A percentile compares a stretch with the other conserved stretches of the same genome.
phyloP scores from a whole-genome alignment of 139 green algal species.

The Chlorokybus atmophyticus region DNA sequence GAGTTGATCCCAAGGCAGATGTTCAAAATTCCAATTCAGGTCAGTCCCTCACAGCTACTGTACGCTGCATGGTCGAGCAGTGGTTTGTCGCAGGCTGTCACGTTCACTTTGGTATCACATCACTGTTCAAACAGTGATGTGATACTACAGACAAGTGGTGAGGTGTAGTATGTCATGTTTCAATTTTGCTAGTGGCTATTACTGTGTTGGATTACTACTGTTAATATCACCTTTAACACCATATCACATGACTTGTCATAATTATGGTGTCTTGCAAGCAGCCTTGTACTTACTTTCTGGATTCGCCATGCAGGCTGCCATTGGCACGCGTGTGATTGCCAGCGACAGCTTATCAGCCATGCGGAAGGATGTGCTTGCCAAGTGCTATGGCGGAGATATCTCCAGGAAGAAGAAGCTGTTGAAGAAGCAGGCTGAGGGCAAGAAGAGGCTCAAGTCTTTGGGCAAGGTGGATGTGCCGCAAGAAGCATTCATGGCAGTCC shows the following conservation, averaged over 20 bases:
- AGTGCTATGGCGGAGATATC: slow-evolving; percentile 89
- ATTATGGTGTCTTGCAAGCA: too few species aligned
- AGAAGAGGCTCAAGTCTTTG: slow-evolving; percentile 80
- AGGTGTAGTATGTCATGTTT: too few species aligned
- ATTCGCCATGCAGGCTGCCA: slow-evolving; percentile 60
- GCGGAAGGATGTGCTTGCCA: slow-evolving; percentile 96
- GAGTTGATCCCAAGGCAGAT: slow-evolving; percentile 87
- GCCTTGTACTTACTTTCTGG: too few species aligned
- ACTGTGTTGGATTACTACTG: too few species aligned
- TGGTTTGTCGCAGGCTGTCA: background rate
- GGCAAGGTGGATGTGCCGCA: slow-evolving; percentile 47
- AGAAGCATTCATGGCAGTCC: slow-evolving; percentile 93
- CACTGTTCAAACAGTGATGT: too few species aligned
- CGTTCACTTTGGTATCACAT: too few species aligned
- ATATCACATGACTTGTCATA: too few species aligned
- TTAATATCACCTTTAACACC: too few species aligned
- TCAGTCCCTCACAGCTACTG: slow-evolving; percentile 1
- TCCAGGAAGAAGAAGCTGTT: slow-evolving; percentile 97
- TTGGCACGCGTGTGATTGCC: slow-evolving; percentile 56
- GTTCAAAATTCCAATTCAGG: slow-evolving; percentile 62
- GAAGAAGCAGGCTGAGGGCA: slow-evolving; percentile 85
- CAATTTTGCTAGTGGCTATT: too few species aligned
- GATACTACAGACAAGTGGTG: too few species aligned
- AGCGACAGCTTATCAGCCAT: slow-evolving; percentile 28
- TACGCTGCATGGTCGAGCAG: slow-evolving; percentile 27